Evolutionary conservation across 176 grass and related monocot species (phyloP).

Genomic region (Avena eriantha): DNA sequence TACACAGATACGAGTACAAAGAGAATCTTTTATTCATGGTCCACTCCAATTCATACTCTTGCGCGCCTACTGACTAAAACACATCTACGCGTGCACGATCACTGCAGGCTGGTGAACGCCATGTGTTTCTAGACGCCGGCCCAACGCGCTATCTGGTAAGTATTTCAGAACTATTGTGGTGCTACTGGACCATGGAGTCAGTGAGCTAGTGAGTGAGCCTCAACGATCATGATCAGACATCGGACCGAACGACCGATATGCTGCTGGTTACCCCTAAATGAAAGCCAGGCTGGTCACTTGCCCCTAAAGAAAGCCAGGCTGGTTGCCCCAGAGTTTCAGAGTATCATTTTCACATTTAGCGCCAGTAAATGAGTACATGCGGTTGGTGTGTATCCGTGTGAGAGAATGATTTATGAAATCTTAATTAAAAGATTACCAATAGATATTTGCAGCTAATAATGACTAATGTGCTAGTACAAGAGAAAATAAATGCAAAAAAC

Average conservation of each 20-base stretch:
- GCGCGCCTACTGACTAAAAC: too few relatives aligned
- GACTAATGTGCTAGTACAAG: background rate
- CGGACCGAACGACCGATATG: background rate
- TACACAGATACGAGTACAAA: background rate
- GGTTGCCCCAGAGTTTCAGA: slow-evolving; percentile 53
- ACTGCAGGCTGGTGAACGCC: background rate
- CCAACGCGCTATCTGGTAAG: background rate
- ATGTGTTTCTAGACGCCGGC: background rate
- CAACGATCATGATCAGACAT: background rate
- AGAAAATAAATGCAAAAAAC: background rate
- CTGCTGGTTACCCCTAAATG: background rate
- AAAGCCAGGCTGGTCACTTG: slow-evolving; percentile 10
- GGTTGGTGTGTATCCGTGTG: background rate
- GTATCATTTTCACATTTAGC: slow-evolving; percentile 62
- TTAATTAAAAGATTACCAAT: background rate
- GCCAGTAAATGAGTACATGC: slow-evolving; percentile 41
- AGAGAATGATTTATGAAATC: background rate
- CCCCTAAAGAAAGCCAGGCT: background rate
- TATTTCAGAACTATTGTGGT: background rate
- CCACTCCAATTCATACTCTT: background rate
- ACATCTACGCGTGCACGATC: too few relatives aligned
- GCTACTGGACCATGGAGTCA: background rate
- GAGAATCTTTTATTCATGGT: background rate
- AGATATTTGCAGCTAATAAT: background rate
- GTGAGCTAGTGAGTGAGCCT: background rate